Conservation (phyloP, 192 early-diverging fungal species). For the Coemansia sp. region DNA sequence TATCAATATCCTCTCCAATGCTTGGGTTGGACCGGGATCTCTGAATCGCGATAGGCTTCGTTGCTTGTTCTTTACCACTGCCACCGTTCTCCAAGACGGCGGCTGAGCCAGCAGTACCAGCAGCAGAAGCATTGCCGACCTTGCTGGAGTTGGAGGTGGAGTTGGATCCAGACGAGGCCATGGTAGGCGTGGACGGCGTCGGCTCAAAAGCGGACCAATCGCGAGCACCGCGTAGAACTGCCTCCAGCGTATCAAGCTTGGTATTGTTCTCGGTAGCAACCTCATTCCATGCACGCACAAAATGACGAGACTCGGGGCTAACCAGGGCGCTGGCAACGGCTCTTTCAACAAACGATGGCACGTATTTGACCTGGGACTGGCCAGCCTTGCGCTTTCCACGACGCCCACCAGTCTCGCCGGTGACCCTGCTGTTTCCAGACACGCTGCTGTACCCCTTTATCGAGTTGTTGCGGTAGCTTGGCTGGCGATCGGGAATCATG, state of each 20-base stretch:
- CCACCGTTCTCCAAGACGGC: not conserved
- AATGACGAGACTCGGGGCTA: slow-evolving; percentile 69
- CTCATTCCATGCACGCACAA: slow-evolving; percentile 64
- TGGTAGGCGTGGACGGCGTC: slow-evolving; percentile 18
- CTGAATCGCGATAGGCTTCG: slow-evolving; percentile 19
- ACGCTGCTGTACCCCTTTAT: slow-evolving; percentile 24
- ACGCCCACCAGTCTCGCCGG: slow-evolving; percentile 26
- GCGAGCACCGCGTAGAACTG: slow-evolving; percentile 53
- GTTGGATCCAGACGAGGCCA: not conserved
- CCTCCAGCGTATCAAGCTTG: slow-evolving; percentile 59
- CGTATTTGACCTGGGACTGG: slow-evolving; percentile 46
- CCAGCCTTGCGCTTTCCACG: slow-evolving; percentile 41
- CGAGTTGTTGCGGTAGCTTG: slow-evolving; percentile 42
- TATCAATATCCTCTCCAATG: slow-evolving; percentile 22
- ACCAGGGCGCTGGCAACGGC: slow-evolving; percentile 68
- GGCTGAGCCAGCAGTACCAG: not conserved
- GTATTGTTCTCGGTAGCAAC: slow-evolving; percentile 55
- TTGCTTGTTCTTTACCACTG: not conserved
- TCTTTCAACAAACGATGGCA: slow-evolving; percentile 72
- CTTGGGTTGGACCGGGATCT: slow-evolving; percentile 39
- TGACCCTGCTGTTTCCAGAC: slow-evolving; percentile 17
- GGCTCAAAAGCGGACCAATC: slow-evolving; percentile 41
- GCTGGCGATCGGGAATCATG: slow-evolving; percentile 53
- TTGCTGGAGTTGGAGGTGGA: not conserved
- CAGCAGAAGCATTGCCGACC: not conserved